Conservation (phyloP, 75 land plant species). For the Azolla pinnata region DNA sequence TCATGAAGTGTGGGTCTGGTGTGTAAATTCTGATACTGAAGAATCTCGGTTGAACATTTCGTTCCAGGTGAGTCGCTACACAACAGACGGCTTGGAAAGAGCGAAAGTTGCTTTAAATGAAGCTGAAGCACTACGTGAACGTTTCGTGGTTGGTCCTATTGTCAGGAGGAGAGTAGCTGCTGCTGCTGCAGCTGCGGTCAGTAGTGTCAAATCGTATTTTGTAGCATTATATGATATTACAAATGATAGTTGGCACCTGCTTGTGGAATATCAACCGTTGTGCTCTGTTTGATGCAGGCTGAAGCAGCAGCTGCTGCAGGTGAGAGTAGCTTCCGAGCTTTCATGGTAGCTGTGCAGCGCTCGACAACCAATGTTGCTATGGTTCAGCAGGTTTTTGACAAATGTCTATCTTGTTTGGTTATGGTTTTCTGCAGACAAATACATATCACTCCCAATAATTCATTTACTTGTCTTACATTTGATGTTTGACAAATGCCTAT, state of each 20-base stretch:
- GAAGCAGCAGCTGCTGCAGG: constrained; percentile 99
- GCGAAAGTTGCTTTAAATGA: constrained; percentile 79
- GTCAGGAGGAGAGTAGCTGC: constrained; percentile 94
- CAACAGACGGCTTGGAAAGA: constrained; percentile 86
- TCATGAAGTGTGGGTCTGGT: not conserved
- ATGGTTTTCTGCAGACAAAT: not conserved
- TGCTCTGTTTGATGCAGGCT: constrained; percentile 44
- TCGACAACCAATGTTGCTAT: constrained; percentile 91
- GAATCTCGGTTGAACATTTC: not conserved
- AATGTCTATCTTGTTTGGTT: too few species aligned
- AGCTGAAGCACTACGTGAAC: constrained; percentile 84
- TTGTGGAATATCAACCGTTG: too few species aligned
- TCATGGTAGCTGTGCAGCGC: constrained; percentile 97
- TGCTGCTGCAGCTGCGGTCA: constrained; percentile 95
- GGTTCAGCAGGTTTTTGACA: constrained; percentile 71
- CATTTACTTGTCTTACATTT: too few species aligned
- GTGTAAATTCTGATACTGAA: not conserved
- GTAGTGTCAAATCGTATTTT: too few species aligned
- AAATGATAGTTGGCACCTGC: too few species aligned
- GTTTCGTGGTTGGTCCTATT: constrained; percentile 81
- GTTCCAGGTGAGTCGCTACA: constrained; percentile 83
- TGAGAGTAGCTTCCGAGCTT: constrained; percentile 83
- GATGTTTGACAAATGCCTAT: too few species aligned
- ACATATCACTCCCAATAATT: too few species aligned
- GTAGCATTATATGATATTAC: too few species aligned